phyloP scores from a whole-genome alignment of 202 grass and related monocot genomes.

The Setaria viridis region DNA sequence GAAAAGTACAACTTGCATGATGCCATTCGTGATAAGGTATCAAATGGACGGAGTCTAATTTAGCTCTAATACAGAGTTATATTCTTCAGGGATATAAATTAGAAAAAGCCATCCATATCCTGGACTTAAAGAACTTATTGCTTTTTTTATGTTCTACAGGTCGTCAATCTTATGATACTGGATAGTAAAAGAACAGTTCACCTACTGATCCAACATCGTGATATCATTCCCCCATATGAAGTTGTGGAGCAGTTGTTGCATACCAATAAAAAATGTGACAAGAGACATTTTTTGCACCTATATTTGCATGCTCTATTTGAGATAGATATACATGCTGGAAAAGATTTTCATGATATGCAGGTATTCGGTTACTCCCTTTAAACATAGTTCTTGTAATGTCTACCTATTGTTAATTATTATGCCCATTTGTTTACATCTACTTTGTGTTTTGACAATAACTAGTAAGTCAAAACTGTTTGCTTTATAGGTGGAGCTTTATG shows the following conservation, averaged over 20 bases:
- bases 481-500: slow-evolving; percentile 91
- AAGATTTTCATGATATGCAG: slow-evolving; percentile 98
- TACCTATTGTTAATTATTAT: background rate
- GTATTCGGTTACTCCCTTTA: slow-evolving; percentile 45
- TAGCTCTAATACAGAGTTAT: slow-evolving; percentile 10
- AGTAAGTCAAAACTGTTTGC: slow-evolving; percentile 34
- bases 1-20: slow-evolving; percentile 85
- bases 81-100: slow-evolving; percentile 12
- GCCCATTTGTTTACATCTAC: background rate
- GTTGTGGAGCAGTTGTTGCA: slow-evolving; percentile 77
- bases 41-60: slow-evolving; percentile 8
- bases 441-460: slow-evolving; percentile 23
- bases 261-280: slow-evolving; percentile 69
- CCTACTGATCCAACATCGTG: slow-evolving; percentile 84
- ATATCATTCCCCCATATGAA: slow-evolving; percentile 86
- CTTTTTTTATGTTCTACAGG: slow-evolving; percentile 52
- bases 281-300: slow-evolving; percentile 74
- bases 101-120: slow-evolving; percentile 16
- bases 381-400: slow-evolving; percentile 15
- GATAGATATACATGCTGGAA: slow-evolving; percentile 81
- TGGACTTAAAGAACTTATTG: slow-evolving; percentile 6
- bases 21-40: slow-evolving; percentile 83
- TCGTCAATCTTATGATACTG: slow-evolving; percentile 87
- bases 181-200: slow-evolving; percentile 79
- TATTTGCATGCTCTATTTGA: slow-evolving; percentile 97